Base-by-base conservation (phyloP, 805 yeast species). In the Myxozyma kluyveri region DNA sequence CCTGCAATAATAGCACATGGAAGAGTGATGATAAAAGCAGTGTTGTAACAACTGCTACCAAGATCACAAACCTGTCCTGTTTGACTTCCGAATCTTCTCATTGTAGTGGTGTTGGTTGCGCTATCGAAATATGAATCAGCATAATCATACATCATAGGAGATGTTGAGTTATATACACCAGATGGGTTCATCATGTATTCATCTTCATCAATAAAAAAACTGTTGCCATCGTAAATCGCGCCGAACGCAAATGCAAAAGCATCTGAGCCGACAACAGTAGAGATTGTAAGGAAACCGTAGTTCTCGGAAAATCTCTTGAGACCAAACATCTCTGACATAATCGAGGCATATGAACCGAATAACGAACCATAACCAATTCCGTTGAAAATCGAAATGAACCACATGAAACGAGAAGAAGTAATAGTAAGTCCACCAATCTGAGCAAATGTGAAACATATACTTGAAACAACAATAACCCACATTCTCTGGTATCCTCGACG, bases 301-400 rank as follows among this genome's bases (percentile, higher is more conserved):
- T 84, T 84, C 58, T 77, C 80, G 5, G 86, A 78, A 61, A 85
- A 84, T 47, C 77, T 73, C 17, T 72, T 72, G 71, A 86, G 77
- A 1, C 93, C 93, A 69, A 84, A 86, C 7, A 76, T 67, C 58
- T 86, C 91, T 17, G 88, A 78, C n/a, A 84, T 76, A 19, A 86
- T 78, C n/a, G 86, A 80, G 3, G 95, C 93, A 67, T 79, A 77
- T 6, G 84, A 74, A 45, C 90, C 85, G 69, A 84, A 84, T 21
- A 82, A 74, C 56, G 81, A 77, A 0, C 95, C 95, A 67, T 86
- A 86, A 36, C 83, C 84, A 33, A 82, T 70, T 0, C 95, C 95
- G 27, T 79, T 75, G 18, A 79, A 62, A n/a, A 76, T 64, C 1
- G 90, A 81, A 22, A 77, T 70, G 27, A 74, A 38, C 67, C 82